These are phyloP conservation scores for Betula pendula DNA, from an alignment of 306 rosid species.

Conservation along the genomic window DNA sequence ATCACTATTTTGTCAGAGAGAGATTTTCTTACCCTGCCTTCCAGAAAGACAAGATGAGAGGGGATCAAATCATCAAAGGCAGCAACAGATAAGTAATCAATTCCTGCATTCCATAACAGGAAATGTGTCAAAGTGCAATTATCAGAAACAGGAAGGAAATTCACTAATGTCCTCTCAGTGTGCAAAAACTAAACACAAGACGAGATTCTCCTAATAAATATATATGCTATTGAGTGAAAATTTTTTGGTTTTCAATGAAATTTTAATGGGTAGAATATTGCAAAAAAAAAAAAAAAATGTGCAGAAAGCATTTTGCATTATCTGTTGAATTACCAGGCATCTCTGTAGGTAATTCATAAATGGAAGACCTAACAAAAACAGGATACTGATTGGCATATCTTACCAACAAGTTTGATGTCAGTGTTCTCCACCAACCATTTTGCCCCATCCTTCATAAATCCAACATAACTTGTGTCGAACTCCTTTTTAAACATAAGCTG, in stretches of 20 bases:
- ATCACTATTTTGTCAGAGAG: not conserved
- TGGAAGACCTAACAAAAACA: not conserved
- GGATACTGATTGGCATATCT: constrained; percentile 18
- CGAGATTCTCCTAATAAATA: not conserved
- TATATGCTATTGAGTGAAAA: not conserved
- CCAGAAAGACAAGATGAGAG: constrained; percentile 43
- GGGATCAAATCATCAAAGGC: constrained; percentile 45
- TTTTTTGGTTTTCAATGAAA: not conserved
- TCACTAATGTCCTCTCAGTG: not conserved
- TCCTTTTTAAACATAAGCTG: constrained; percentile 76
- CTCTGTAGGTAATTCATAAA: not conserved
- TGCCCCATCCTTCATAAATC: constrained; percentile 78
- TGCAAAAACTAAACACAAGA: not conserved
- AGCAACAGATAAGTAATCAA: constrained; percentile 61
- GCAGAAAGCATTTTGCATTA: too few relatives aligned
- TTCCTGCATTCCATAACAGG: constrained; percentile 29
- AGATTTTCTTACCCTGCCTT: constrained; percentile 46
- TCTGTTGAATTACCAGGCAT: not conserved
- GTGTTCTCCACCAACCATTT: constrained; percentile 88
- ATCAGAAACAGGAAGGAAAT: not conserved
- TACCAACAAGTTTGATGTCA: constrained; percentile 83
- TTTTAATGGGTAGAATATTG: not conserved
- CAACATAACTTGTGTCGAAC: constrained; percentile 65
- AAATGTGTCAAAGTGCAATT: not conserved
- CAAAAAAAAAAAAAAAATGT: not conserved